Evolutionary conservation across 306 rosid genomes (phyloP).

Genomic region (Rosa persica): DNA sequence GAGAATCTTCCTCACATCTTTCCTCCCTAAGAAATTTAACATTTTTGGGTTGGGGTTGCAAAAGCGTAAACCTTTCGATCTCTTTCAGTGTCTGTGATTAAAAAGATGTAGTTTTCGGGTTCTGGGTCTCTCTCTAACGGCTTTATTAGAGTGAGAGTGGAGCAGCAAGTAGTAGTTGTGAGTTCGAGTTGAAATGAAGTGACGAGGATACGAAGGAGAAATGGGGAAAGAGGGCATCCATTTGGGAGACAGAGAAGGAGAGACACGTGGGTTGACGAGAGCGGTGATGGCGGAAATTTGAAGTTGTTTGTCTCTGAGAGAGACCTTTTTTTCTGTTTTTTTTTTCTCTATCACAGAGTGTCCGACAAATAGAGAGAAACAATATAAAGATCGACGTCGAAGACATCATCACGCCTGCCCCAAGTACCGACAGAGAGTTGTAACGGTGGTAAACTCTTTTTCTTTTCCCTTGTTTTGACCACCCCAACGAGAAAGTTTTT

Average conservation of each 20-base stretch:
- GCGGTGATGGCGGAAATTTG: slow-evolving; percentile 54
- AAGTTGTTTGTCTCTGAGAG: slow-evolving; percentile 30
- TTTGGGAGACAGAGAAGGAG: background rate
- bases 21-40: slow-evolving; percentile 63
- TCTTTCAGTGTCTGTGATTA: too few relatives aligned
- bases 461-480: too few relatives aligned
- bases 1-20: slow-evolving; percentile 82
- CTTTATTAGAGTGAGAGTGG: background rate
- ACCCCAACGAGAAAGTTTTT: too few relatives aligned
- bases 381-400: background rate
- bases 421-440: too few relatives aligned
- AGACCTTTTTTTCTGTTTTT: background rate
- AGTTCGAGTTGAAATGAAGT: background rate
- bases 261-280: slow-evolving; percentile 41
- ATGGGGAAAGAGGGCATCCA: background rate
- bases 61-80: slow-evolving; percentile 18
- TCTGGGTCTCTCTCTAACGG: background rate
- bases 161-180: background rate
- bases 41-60: slow-evolving; percentile 35
- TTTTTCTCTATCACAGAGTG: background rate
- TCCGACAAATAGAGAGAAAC: background rate
- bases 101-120: background rate
- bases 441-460: too few relatives aligned
- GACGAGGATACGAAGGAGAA: background rate
- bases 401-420: too few relatives aligned